Evolutionary conservation across 257 asterid species (phyloP).

Genomic region (Vinca minor): DNA sequence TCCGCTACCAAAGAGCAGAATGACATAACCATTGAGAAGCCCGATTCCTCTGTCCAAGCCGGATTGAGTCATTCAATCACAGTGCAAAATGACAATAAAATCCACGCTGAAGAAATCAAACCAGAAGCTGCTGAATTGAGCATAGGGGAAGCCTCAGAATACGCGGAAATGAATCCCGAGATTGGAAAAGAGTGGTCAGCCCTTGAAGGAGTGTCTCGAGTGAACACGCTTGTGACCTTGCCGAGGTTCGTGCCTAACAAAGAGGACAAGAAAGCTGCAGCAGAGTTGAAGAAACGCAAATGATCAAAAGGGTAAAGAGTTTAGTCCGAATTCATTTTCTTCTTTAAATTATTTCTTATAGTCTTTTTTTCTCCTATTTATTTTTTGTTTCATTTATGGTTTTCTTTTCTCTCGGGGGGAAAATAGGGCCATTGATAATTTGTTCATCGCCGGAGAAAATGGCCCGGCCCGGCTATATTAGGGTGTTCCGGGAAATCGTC

Average conservation of each 20-base stretch:
- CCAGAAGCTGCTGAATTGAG: slow-evolving; percentile 29
- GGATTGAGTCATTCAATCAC: slow-evolving; percentile 28
- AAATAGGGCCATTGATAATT: slow-evolving; percentile 20
- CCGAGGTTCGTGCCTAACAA: slow-evolving; percentile 60
- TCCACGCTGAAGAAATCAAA: slow-evolving; percentile 17
- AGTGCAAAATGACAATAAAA: slow-evolving; percentile 18
- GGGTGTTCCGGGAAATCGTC: slow-evolving; percentile 48
- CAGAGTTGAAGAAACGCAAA: slow-evolving; percentile 33
- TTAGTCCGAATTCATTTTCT: slow-evolving; percentile 17
- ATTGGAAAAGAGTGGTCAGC: slow-evolving; percentile 60
- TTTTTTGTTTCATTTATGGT: slow-evolving; percentile 16
- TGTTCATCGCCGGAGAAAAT: slow-evolving; percentile 30
- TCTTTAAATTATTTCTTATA: not conserved
- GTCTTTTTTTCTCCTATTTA: too few species aligned
- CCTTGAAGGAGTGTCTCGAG: slow-evolving; percentile 68
- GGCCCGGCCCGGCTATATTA: slow-evolving; percentile 56
- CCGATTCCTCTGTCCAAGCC: slow-evolving; percentile 13
- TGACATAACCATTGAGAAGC: slow-evolving; percentile 15
- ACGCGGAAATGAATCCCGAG: slow-evolving; percentile 25
- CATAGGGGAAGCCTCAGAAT: slow-evolving; percentile 27
- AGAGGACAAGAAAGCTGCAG: slow-evolving; percentile 38
- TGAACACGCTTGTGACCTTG: slow-evolving; percentile 56
- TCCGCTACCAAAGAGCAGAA: slow-evolving; percentile 28
- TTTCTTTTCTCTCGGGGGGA: slow-evolving; percentile 21
- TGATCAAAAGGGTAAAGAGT: slow-evolving; percentile 21